Evolutionary conservation across 1,284 basidiomycete species (phyloP), one percentile per base, ranked within the genome.

Genomic region (Trichosporon ovoides): DNA sequence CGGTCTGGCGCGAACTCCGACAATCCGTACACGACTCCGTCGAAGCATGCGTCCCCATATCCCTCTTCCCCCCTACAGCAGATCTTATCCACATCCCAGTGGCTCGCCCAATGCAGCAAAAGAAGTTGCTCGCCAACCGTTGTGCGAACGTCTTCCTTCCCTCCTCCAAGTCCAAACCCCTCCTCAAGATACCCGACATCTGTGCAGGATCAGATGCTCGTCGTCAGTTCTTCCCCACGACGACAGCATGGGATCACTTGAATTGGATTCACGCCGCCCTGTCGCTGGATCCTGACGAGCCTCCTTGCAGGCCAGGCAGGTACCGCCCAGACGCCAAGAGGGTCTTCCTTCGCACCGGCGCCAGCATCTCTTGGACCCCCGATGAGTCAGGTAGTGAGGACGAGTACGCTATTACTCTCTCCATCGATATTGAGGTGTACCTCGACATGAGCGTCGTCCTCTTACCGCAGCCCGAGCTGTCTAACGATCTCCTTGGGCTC

Each of bases 361-460:
- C 70, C 0, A 20, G 68, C n/a, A 36, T 71, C 14, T 60, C 58
- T 19, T 76, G 74, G 74, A 34, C 67, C 1, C 72, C 71, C 0
- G 53, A 24, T 12, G 49, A 50, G 3, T 48, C 58, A 3, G 65
- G 54, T 5, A 58, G 38, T 0, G 52, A 28, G 13, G 38, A 52
- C 10, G 61, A 55, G 1, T 28, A 55, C 22, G 63, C 68, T 33
- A 18, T 72, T 35, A 66, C 75, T 28, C 67, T 87, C 1, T 76
- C 81, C 53, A 64, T 84, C 48, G 79, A 78, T 18, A 64, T 85
- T 35, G 71, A 78, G 4, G 79, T 83, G 38, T 82, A 81, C 3
- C 63, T 79, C 36, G 52, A 64, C 58, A 60, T 59, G 57, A 20
- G 22, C n/a, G 24, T 49, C 12, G 10, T 64, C 19, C 19, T 37